Evolutionary conservation across 306 rosid genomes (phyloP), one percentile per base, ranked within the genome.

Genomic region (Prunus mongolica): DNA sequence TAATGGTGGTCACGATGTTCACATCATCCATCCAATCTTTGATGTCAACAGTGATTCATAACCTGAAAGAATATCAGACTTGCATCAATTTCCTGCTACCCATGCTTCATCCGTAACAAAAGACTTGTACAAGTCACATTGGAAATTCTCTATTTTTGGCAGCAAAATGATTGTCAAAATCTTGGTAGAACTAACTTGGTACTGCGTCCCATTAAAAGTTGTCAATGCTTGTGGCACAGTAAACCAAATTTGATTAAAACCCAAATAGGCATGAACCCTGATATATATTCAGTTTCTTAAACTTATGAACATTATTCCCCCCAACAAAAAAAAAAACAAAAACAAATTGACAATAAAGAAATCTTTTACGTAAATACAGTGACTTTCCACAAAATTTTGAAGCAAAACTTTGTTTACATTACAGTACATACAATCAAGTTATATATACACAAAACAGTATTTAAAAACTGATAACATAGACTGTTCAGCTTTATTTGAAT

Each of bases 61-160:
- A 73, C 97, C 96, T 92, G 95, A 87, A 90, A 88, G 68, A 81
- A 72, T 69, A 85, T 50, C 65, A 61, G 32, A 71, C 64, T 75
- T 65, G 56, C 41, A 84, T 93, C 84, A 92, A 77, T 67, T 52
- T 69, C 79, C 75, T 68, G 20, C 52, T 38, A 80, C 61, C 20
- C 50, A 62, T 46, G 81, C 69, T 82, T 77, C 50, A 25, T 73
- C 77, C 52, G 62, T 41, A 16, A 32, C 24, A 58, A 15, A 51
- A 20, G 12, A 67, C 50, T 7, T 41, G 10, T 10, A 5, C 52
- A 32, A 56, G 11, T 34, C 30, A n/a, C 51, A 68, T 16, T 3
- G 32, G 34, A 49, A 46, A 45, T 13, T 8, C 44, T 45, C 30
- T 16, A n/a, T 5, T 67, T 11, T 20, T 18, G 27, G 22, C 46